phyloP scores from a whole-genome alignment of 2,329 filamentous ascomycete genomes.

The Colletotrichum spaethianum region DNA sequence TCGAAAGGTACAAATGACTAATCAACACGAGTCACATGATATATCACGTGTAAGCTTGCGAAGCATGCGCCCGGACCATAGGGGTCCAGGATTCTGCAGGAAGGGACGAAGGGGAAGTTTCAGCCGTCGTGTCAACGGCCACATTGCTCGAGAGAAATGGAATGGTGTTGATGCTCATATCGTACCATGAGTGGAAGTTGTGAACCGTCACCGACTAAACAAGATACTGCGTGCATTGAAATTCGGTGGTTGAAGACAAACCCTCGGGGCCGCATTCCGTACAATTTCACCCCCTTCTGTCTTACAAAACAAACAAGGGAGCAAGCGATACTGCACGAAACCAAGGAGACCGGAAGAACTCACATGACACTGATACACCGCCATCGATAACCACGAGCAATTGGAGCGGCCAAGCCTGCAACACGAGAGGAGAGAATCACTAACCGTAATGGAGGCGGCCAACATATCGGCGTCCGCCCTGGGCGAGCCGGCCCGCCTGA shows the following conservation, averaged over 20 bases:
- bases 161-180: slow-evolving; percentile 17
- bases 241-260: neutral
- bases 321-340: slow-evolving; percentile 1
- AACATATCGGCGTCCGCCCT: slow-evolving; percentile 25
- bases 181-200: slow-evolving; percentile 14
- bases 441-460: slow-evolving; percentile 14
- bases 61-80: slow-evolving; percentile 3
- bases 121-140: slow-evolving; percentile 21
- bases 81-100: slow-evolving; percentile 22
- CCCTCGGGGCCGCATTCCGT: neutral
- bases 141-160: slow-evolving; percentile 30
- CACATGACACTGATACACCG: slow-evolving; percentile 1
- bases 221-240: neutral
- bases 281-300: neutral
- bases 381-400: neutral
- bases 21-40: neutral
- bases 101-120: slow-evolving; percentile 36
- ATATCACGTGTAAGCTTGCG: neutral
- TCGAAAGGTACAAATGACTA: neutral
- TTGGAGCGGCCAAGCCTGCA: too few species aligned
- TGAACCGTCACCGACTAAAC: neutral
- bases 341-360: neutral
- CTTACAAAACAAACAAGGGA: slow-evolving; percentile 27
- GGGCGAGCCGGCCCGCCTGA: slow-evolving; percentile 39
- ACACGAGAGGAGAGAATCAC: neutral